Base-by-base conservation (phyloP, 495 filamentous ascomycete species). In the Hypoxylon subgilvum region DNA sequence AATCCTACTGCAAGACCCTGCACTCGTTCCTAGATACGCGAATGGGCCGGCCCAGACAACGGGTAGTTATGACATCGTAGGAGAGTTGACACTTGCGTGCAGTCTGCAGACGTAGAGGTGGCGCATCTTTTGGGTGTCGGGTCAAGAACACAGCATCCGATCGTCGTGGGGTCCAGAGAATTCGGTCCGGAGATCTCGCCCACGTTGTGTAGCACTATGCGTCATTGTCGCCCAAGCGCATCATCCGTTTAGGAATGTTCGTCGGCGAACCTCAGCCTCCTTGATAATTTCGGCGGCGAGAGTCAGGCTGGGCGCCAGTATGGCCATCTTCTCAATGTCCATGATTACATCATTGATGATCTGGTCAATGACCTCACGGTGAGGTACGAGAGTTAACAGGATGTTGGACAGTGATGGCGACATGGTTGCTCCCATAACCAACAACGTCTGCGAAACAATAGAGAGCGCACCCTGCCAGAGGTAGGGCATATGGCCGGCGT, bases 391-490 rank as follows among this genome's bases (percentile, higher is more conserved):
- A 6, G 85, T 82, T 41, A 88, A 84, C 13, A 92, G 81, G 17
- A 91, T 80, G 32, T 74, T 78, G 9, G 83, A 84, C 7, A 92
- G 80, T 6, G 84, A 84, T 8, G 84, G 85, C n/a, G 85, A 89
- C 86, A 92, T 89, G 13, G 85, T 91, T 42, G 88, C 88, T 5
- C 88, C 88, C 89, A 92, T 92, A 28, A 92, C 83, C 31, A 93
- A 71, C 23, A 92, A 76, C 1, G 87, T 86, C 72, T 92, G 89
- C 6, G 87, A 90, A 18, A 92, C 87, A 65, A 93, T 88, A 42
- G 86, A 90, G 35, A 92, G 78, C 1, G 89, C 89, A 27, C 89
- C 89, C 74, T 91, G 88, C 88, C 88, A 91, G 12, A 92, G 79
- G 72, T 92, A 92, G n/a, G 88, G 89, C 71, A 93, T 86, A 63